Evolutionary conservation across 2,329 filamentous ascomycete species (phyloP).

Genomic region (Zarea fungicola): DNA sequence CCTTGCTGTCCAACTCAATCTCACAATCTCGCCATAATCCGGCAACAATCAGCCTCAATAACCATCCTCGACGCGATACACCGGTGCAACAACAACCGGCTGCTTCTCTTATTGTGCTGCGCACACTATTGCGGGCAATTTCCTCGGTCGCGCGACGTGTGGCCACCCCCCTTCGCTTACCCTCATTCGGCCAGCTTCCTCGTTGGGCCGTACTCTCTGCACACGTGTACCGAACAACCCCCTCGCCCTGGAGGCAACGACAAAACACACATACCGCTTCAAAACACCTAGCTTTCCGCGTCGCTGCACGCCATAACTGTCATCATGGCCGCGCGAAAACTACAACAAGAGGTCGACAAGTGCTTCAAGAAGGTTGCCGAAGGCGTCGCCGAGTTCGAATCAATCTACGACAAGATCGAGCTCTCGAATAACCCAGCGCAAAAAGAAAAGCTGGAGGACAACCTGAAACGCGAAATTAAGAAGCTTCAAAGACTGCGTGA

Average conservation of each 20-base stretch:
- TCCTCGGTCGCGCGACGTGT: slow-evolving; percentile 5
- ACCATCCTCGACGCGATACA: slow-evolving; percentile 3
- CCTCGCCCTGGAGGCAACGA: slow-evolving; percentile 5
- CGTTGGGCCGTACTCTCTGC: slow-evolving; percentile 1
- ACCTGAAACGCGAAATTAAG: slow-evolving; percentile 99
- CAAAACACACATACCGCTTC: slow-evolving; percentile 3
- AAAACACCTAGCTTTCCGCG: not conserved
- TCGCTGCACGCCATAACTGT: slow-evolving; percentile 14
- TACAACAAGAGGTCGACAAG: slow-evolving; percentile 97
- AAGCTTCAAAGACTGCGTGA: slow-evolving; percentile 95
- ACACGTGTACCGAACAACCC: slow-evolving; percentile 5
- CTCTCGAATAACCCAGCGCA: slow-evolving; percentile 87
- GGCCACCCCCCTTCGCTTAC: slow-evolving; percentile 1
- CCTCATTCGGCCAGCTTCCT: not conserved
- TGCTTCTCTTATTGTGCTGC: slow-evolving; percentile 4
- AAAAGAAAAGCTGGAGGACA: slow-evolving; percentile 97
- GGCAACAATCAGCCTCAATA: slow-evolving; percentile 2
- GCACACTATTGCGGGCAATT: slow-evolving; percentile 6
- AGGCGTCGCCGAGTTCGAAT: slow-evolving; percentile 86
- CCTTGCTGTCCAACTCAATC: slow-evolving; percentile 9
- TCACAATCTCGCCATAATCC: slow-evolving; percentile 6
- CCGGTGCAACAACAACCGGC: not conserved
- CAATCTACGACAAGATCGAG: slow-evolving; percentile 96
- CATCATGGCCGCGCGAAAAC: slow-evolving; percentile 90
- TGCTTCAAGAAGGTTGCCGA: slow-evolving; percentile 98